Percentiles rank a stretch among this genome's conserved stretches.
Conservation (phyloP, 345 rosid species). For the Hypericum perforatum region DNA sequence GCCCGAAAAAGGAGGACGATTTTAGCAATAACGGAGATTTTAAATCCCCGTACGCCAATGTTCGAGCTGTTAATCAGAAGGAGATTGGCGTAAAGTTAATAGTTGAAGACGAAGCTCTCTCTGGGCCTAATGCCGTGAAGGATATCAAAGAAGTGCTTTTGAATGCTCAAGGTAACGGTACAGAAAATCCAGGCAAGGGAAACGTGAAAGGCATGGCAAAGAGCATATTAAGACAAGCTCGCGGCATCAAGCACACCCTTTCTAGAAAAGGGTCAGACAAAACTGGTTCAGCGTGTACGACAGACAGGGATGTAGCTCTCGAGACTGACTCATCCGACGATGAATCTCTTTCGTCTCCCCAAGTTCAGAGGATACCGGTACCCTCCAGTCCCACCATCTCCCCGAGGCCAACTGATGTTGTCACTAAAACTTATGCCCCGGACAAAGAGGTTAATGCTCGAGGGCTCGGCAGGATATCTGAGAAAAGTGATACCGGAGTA, state of each 20-base stretch:
- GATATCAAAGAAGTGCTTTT: constrained; percentile 21
- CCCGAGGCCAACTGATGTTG: constrained; percentile 3
- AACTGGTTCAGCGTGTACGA: neutral
- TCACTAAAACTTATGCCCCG: constrained; percentile 3
- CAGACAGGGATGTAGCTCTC: constrained; percentile 21
- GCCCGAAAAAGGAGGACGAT: constrained; percentile 33
- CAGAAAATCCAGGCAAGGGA: constrained; percentile 41
- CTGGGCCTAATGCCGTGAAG: constrained; percentile 26
- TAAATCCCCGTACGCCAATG: constrained; percentile 41
- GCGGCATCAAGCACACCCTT: constrained; percentile 41
- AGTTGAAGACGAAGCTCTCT: constrained; percentile 35
- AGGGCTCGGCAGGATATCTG: too few relatives aligned
- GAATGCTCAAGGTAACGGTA: constrained; percentile 29
- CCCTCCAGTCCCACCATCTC: constrained; percentile 14
- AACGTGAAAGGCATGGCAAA: constrained; percentile 51
- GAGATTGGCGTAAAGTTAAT: constrained; percentile 38
- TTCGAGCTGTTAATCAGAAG: constrained; percentile 42
- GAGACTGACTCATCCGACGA: constrained; percentile 46
- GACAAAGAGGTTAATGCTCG: constrained; percentile 12
- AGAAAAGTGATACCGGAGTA: too few relatives aligned
- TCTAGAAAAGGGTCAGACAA: constrained; percentile 60
- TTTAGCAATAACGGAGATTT: constrained; percentile 31
- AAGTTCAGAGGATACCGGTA: constrained; percentile 17
- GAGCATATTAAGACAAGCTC: constrained; percentile 51
- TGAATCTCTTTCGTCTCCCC: constrained; percentile 25